Conservation (phyloP, 495 filamentous ascomycete species). For the Podospora pseudopauciseta region DNA sequence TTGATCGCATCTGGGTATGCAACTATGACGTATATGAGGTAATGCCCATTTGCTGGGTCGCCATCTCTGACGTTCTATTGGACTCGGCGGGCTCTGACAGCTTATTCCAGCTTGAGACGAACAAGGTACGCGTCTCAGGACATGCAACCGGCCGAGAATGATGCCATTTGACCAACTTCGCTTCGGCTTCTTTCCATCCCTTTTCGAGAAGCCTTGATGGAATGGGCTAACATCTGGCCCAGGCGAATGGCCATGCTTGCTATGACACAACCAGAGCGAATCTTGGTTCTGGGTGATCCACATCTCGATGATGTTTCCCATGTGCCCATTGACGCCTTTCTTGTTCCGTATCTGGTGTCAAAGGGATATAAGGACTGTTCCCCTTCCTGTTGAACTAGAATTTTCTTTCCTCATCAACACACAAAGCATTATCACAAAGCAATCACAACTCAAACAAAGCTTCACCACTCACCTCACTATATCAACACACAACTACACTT, state of each 20-base stretch:
- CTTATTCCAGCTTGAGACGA: not conserved
- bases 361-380: conserved; percentile 13
- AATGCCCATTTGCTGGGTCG: conserved; percentile 4
- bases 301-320: not conserved
- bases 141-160: conserved; percentile 10
- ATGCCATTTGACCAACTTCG: not conserved
- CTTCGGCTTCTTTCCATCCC: not conserved
- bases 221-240: not conserved
- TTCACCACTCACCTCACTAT: conserved; percentile 2
- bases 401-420: conserved; percentile 12
- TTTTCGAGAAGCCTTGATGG: conserved; percentile 2
- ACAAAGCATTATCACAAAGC: conserved; percentile 2
- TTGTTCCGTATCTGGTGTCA: not conserved
- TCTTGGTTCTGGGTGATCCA: not conserved
- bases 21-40: conserved; percentile 19
- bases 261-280: not conserved
- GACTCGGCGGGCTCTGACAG: not conserved
- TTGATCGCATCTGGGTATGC: not conserved
- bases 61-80: not conserved
- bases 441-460: conserved; percentile 6
- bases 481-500: conserved; percentile 9
- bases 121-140: too few relatives aligned
- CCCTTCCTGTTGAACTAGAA: not conserved
- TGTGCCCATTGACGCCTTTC: not conserved
- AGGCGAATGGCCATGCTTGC: not conserved